These are phyloP conservation scores for Colletotrichum tabaci DNA, from an alignment of 2,329 filamentous ascomycete genomes.

Conservation along the genomic window DNA sequence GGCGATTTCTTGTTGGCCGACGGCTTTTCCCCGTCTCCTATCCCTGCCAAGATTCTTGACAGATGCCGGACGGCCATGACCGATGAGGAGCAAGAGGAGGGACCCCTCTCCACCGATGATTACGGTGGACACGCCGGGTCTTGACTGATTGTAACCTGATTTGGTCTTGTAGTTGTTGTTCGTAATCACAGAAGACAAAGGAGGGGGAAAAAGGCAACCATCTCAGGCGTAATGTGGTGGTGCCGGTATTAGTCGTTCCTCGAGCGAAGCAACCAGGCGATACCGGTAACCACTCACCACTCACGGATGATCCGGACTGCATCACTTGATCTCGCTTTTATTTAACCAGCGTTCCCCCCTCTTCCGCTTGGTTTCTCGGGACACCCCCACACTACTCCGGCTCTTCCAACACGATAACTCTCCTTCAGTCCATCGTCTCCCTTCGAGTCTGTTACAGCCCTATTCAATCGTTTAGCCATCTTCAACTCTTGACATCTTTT, in stretches of 20 bases:
- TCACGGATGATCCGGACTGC: constrained; percentile 6
- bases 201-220: not conserved
- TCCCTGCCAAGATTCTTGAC: constrained; percentile 17
- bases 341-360: constrained; percentile 21
- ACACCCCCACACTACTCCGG: constrained; percentile 3
- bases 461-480: constrained; percentile 15
- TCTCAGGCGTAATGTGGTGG: not conserved
- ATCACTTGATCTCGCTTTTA: not conserved
- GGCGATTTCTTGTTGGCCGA: constrained; percentile 8
- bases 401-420: not conserved
- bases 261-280: not conserved
- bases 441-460: constrained; percentile 16
- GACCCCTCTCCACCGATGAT: constrained; percentile 7
- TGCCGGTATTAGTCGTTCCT: not conserved
- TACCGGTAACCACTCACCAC: constrained; percentile 4
- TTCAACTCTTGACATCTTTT: not conserved
- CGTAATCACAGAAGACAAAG: too few relatives aligned
- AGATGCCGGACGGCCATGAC: constrained; percentile 24
- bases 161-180: not conserved
- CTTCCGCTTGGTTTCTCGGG: not conserved
- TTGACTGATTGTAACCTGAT: not conserved
- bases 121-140: constrained; percentile 18
- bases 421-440: constrained; percentile 23
- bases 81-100: not conserved
- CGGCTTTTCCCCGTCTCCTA: not conserved